phyloP scores from a whole-genome alignment of 2,329 filamentous ascomycete genomes.

The Penicillium sp. region DNA sequence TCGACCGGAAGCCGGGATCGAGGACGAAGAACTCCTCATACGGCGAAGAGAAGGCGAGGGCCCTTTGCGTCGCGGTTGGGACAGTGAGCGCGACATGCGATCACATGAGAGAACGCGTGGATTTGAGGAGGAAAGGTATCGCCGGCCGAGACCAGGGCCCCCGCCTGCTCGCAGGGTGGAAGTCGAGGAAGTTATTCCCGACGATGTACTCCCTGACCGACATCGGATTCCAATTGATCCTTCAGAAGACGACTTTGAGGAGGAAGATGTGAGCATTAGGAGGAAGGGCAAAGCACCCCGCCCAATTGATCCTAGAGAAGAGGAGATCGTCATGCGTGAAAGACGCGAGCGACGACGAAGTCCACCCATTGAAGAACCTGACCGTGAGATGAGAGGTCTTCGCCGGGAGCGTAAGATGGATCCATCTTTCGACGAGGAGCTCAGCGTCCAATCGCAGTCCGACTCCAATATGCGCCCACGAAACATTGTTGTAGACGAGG shows the following conservation, averaged over 20 bases:
- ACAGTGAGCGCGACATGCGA: conserved; percentile 5
- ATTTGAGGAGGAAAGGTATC: conserved; percentile 1
- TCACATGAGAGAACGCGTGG: background rate
- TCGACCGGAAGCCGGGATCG: conserved; percentile 8
- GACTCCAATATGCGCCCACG: background rate
- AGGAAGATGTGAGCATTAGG: conserved; percentile 1
- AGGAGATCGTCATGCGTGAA: background rate
- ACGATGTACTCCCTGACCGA: background rate
- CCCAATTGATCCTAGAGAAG: background rate
- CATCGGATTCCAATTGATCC: background rate
- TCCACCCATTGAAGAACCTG: background rate
- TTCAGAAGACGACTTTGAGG: background rate
- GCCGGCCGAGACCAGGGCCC: background rate
- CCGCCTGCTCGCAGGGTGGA: background rate
- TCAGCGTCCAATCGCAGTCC: background rate
- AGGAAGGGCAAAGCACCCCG: background rate
- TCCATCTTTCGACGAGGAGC: background rate
- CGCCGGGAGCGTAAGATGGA: background rate
- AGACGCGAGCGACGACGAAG: conserved; percentile 3
- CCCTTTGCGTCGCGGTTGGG: conserved; percentile 5
- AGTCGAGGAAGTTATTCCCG: conserved; percentile 3
- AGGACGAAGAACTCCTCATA: conserved; percentile 29
- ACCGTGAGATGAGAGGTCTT: conserved; percentile 4
- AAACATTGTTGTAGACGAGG: conserved; percentile 12
- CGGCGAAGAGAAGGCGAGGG: conserved; percentile 16